Percentiles rank a stretch among this genome's conserved stretches.
Evolutionary conservation across 352 stramenopile genomes (phyloP).

Genomic region (Phytophthora lateralis): DNA sequence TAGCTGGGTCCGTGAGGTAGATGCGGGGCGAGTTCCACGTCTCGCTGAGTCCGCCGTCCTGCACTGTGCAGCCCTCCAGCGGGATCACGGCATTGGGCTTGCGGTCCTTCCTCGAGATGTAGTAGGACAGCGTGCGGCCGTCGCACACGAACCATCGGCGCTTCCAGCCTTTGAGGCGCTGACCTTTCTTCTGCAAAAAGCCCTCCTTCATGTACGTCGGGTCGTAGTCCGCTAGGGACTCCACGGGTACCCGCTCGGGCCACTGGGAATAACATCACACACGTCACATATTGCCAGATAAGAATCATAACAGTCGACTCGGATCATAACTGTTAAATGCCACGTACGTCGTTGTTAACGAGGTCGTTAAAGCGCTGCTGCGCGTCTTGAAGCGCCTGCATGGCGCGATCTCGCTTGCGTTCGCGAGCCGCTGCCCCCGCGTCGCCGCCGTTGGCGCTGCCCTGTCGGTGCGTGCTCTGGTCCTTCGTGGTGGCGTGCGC

Average conservation of each 20-base stretch:
- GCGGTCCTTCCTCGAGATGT: conserved; percentile 80
- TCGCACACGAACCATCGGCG: conserved; percentile 88
- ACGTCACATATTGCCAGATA: conserved; percentile 1
- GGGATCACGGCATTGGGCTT: conserved; percentile 85
- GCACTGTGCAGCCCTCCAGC: conserved; percentile 77
- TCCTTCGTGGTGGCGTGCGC: conserved; percentile 37
- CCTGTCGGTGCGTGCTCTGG: conserved; percentile 12
- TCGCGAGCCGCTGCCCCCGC: conserved; percentile 34
- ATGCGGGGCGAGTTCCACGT: conserved; percentile 89
- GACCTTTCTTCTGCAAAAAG: conserved; percentile 86
- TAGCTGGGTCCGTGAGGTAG: conserved; percentile 78
- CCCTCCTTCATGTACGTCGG: conserved; percentile 80
- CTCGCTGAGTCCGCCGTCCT: conserved; percentile 82
- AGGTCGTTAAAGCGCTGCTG: conserved; percentile 82
- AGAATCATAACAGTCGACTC: background rate
- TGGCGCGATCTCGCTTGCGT: conserved; percentile 58
- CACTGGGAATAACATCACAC: conserved; percentile 29
- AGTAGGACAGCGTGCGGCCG: conserved; percentile 81
- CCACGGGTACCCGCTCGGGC: conserved; percentile 65
- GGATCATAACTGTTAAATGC: background rate
- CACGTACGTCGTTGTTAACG: conserved; percentile 72
- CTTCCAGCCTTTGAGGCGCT: conserved; percentile 84
- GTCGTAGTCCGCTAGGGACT: conserved; percentile 57
- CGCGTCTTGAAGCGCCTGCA: conserved; percentile 80
- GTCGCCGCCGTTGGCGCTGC: conserved; percentile 21